Percentiles rank a stretch among this genome's conserved stretches.
Evolutionary conservation across 75 land plant genomes (phyloP).

Genomic region (Selaginella moellendorffii): DNA sequence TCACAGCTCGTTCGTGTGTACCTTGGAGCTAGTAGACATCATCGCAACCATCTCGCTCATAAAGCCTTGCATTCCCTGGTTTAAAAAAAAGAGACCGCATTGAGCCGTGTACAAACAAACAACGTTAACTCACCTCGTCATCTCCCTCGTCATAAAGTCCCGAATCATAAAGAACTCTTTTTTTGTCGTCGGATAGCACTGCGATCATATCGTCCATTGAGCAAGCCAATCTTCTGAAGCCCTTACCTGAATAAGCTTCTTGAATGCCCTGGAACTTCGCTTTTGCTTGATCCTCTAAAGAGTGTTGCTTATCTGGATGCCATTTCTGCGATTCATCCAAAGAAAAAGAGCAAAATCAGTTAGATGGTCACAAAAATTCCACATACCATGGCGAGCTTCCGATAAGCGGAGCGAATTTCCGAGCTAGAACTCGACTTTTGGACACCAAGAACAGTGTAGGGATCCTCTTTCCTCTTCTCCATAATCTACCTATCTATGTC

Average conservation of each 20-base stretch:
- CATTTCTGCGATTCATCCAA: neutral
- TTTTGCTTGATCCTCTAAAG: neutral
- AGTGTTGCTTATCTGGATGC: conserved; percentile 7
- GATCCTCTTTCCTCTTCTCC: neutral
- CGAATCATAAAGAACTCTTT: conserved; percentile 3
- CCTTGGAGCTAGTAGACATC: conserved; percentile 6
- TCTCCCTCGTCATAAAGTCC: neutral
- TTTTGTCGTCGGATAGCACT: conserved; percentile 6
- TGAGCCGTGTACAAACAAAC: neutral
- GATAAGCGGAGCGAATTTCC: conserved; percentile 6
- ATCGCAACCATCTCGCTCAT: conserved; percentile 5
- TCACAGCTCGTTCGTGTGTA: too few species aligned
- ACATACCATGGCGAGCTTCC: conserved; percentile 3
- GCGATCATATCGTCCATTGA: neutral
- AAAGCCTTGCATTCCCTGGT: neutral
- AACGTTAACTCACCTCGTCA: neutral
- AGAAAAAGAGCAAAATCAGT: neutral
- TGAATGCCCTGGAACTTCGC: neutral
- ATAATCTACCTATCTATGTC: neutral
- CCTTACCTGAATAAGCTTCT: conserved; percentile 7
- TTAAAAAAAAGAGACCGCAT: neutral
- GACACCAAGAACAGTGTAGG: conserved; percentile 6
- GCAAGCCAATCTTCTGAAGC: neutral
- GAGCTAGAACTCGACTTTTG: conserved; percentile 1
- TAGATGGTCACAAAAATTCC: neutral